Evolutionary conservation across 305 asterid species (phyloP), one percentile per base, ranked within the genome.

Genomic region (Caryopteris hybrid): DNA sequence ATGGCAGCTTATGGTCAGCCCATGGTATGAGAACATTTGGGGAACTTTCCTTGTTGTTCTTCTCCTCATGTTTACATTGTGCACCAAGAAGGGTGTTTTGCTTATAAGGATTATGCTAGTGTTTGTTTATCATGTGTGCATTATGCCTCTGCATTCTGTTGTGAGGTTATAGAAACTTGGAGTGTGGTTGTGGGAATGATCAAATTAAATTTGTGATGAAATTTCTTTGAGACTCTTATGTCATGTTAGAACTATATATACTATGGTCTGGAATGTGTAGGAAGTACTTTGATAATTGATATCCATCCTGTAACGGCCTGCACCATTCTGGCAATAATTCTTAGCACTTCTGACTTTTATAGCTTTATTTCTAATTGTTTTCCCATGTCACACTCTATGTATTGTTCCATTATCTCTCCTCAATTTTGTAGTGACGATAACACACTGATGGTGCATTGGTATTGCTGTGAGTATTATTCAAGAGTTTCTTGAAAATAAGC

Each of bases 1-100:
- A 61, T 88, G 83, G 81, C 90, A 65, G 79, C 88, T 70, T 88
- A 81, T 75, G 94, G 90, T 36, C 94, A 85, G 61, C 90, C 86
- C 67, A 69, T 84, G 96, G 96, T 86, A 86, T 59, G 85, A 47
- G 53, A 51, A 61, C 60, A 55, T 22, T 9, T 43, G 29, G 18
- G 5, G 17, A 16, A 9, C 5, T 66, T 25, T 10, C 22, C 48
- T 60, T 33, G 56, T 36, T 18, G 38, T 70, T 41, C 41, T 8
- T 56, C 31, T 43, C 42, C 42, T 58, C 65, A 46, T 61, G 33
- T 48, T 66, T 51, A 25, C 58, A 45, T 36, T 59, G 41, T 51
- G 65, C 17, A 36, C 8, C 33, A 8, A 25, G 46, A 58, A 56
- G 38, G 18, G 11, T 62, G 20, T 29, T 45, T 62, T 27, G 46